These are phyloP conservation scores for Fraxinus platypoda DNA, from an alignment of 305 asterid genomes.

Conservation along the genomic window DNA sequence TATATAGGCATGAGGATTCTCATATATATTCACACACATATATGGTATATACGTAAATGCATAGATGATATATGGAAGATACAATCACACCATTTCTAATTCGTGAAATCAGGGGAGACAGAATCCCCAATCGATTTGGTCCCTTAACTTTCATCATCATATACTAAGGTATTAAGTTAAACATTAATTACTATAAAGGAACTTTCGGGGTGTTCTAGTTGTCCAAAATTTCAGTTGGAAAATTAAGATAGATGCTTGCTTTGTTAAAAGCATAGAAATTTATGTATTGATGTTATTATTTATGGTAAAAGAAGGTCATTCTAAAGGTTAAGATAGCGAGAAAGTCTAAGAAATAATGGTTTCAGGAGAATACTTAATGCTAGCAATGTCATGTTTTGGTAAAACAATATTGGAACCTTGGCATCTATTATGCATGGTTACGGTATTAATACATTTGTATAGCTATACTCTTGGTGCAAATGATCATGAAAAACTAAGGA, in stretches of 20 bases:
- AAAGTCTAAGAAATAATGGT: neutral
- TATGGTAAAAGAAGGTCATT: neutral
- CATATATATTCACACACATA: no score
- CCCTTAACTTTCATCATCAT: no score
- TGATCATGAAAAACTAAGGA: neutral
- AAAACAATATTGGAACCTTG: neutral
- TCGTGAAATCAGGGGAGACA: no score
- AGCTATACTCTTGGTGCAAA: neutral
- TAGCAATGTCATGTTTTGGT: neutral
- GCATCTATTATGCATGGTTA: neutral
- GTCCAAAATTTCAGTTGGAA: neutral
- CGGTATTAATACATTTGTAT: neutral
- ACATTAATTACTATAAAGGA: no score
- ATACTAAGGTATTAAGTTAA: no score
- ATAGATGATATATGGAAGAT: no score
- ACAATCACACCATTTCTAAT: no score
- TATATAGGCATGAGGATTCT: no score
- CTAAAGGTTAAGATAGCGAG: neutral
- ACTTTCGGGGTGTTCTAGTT: no score
- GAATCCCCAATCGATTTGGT: no score
- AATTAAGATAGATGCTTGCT: neutral
- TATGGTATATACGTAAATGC: no score
- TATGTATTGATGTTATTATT: no score
- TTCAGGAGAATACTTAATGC: neutral
- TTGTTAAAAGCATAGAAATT: neutral